Percentiles rank a stretch among this genome's conserved stretches.
These are phyloP conservation scores for Leccinellum albellum DNA, from an alignment of 768 basidiomycete species.

Conservation along the genomic window DNA sequence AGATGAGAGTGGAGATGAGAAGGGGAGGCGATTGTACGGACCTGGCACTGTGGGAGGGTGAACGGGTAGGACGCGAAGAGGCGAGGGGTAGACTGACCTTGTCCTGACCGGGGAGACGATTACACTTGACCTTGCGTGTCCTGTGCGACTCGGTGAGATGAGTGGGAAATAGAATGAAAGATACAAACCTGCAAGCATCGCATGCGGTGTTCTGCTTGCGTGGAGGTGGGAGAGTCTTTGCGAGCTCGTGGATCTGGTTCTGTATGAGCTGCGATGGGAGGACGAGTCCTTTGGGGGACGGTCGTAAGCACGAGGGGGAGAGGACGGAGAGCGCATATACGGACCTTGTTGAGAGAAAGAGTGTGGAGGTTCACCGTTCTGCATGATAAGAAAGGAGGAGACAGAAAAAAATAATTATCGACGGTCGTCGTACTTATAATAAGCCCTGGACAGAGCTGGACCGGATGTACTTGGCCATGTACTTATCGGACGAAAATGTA, in stretches of 20 bases:
- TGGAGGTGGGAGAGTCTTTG: constrained; percentile 77
- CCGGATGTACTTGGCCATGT: constrained; percentile 18
- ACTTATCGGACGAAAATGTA: constrained; percentile 19
- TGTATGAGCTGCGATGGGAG: constrained; percentile 67
- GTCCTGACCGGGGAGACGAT: constrained; percentile 75
- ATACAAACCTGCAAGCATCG: constrained; percentile 77
- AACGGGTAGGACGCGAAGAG: constrained; percentile 1
- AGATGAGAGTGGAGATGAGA: constrained; percentile 7
- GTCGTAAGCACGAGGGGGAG: not conserved
- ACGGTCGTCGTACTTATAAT: constrained; percentile 23
- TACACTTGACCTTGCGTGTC: constrained; percentile 86
- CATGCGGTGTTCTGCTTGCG: constrained; percentile 92
- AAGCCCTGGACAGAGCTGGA: constrained; percentile 2
- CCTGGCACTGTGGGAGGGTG: constrained; percentile 56
- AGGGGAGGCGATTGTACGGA: constrained; percentile 30
- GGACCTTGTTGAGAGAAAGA: constrained; percentile 35
- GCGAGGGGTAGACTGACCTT: constrained; percentile 49
- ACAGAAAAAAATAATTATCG: constrained; percentile 23
- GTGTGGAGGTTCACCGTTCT: constrained; percentile 25
- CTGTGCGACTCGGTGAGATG: constrained; percentile 36
- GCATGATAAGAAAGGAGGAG: constrained; percentile 28
- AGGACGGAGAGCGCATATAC: not conserved
- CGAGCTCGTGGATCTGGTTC: constrained; percentile 78
- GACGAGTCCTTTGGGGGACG: constrained; percentile 44
- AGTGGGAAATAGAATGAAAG: not conserved